Evolutionary conservation across 169 alveolate species (phyloP), one percentile per base, ranked within the genome.

Genomic region (Plasmodium gonderi): DNA sequence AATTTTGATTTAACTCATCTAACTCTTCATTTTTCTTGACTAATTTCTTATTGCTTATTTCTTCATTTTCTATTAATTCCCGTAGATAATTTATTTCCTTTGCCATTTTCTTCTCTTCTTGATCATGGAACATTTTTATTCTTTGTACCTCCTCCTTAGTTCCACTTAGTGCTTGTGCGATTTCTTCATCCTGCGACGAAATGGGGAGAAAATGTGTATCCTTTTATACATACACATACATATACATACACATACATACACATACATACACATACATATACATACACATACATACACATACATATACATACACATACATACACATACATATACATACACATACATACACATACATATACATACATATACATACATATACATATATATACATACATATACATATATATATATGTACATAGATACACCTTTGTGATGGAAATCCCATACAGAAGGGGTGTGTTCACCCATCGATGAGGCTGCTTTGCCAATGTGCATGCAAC

Each of bases 151-250:
- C 91, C 2, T 67, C 75, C 36, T 40, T 44, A 0, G 9, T 8
- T n/a, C 36, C 45, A 12, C 38, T 78, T 44, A 47, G 29, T 0
- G 40, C 31, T 44, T 79, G 91, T 42, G 8, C 47, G 7, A 90
- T 78, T 67, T 90, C 94, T 72, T 90, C 90, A 11, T 90, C 94
- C 94, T 90, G 67, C 75, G 36, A 7, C 6, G 29, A 31, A 67
- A 65, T 17, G 45, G 20, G 4, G 11, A 5, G 31, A 7, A 9
- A 69, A 31, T n/a, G n/a, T n/a, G n/a, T n/a, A n/a, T n/a, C n/a
- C n/a, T n/a, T n/a, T n/a, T n/a, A n/a, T n/a, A n/a, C n/a, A n/a
- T n/a, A n/a, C n/a, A n/a, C n/a, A n/a, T n/a, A n/a, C n/a, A n/a
- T n/a, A n/a, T n/a, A n/a, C n/a, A n/a, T n/a, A n/a, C n/a, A n/a